These are phyloP conservation scores for Candida dajiaensis DNA, from an alignment of 805 yeast species.

Conservation along the genomic window DNA sequence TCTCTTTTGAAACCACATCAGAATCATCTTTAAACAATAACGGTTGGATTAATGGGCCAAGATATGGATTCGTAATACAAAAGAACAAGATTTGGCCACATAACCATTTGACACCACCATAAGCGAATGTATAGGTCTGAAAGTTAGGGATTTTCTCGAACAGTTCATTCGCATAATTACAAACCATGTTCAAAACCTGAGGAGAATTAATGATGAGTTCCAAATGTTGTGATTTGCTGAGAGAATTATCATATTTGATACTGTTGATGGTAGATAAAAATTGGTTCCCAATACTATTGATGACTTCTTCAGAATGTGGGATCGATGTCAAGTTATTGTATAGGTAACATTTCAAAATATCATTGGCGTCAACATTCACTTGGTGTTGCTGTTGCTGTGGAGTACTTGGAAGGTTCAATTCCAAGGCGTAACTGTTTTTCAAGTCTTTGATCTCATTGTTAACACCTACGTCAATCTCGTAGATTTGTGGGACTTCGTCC, in stretches of 20 bases:
- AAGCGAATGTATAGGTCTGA: slow-evolving; percentile 10
- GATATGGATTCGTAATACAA: slow-evolving; percentile 5
- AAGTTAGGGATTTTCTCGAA: slow-evolving; percentile 11
- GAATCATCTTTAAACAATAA: slow-evolving; percentile 8
- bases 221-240: background rate
- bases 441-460: background rate
- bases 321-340: slow-evolving; percentile 9
- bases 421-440: background rate
- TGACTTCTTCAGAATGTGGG: slow-evolving; percentile 5
- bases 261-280: slow-evolving; percentile 8
- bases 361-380: slow-evolving; percentile 2
- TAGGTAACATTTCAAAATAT: slow-evolving; percentile 5
- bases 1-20: slow-evolving; percentile 2
- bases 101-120: slow-evolving; percentile 13
- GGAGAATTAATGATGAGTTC: slow-evolving; percentile 9
- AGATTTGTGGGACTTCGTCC: background rate
- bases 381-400: slow-evolving; percentile 2
- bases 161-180: slow-evolving; percentile 10
- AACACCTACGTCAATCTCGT: background rate
- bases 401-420: slow-evolving; percentile 1
- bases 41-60: slow-evolving; percentile 7
- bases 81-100: slow-evolving; percentile 11
- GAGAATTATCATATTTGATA: background rate
- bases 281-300: slow-evolving; percentile 8
- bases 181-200: slow-evolving; percentile 9